Base-by-base conservation (phyloP, 306 rosid genomes). In the Cucurbita pepo region DNA sequence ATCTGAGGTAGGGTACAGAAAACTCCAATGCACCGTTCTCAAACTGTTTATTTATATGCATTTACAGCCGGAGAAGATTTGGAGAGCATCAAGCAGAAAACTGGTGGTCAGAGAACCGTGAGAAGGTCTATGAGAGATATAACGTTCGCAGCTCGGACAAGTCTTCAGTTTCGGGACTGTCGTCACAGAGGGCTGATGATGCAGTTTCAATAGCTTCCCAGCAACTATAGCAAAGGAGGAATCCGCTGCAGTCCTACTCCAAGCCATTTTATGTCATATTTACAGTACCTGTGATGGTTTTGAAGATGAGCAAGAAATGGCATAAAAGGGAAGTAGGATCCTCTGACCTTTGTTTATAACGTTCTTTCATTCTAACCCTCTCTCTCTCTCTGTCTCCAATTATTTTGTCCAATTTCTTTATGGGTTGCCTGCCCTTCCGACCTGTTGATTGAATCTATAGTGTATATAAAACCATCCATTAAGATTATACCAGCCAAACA, bases 61-160 rank as follows among this genome's bases (percentile, higher is more conserved):
- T 79, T 10, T 82, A 87, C 92, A 95, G 99, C 89, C 99, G 97
- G 53, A 87, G 97, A 77, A 89, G 89, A 86, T 95, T 95, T 21
- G 99, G 91, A 67, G 99, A 95, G 88, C 88, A 89, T 73, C 99
- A 91, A 85, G 99, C 99, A n/a, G 97, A 91, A 80, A 85, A 80
- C 43, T 95, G 99, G 99, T 91, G 99, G 99, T 89, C 97, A 0
- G 97, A 91, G 87, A 95, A 95, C 56, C 92, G 92, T 1, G 95
- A 91, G 18, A 91, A 76, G 79, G 99, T 95, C 62, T 95, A 91
- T 9, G 92, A 91, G 74, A 86, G 66, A 83, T 95, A 91, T 81
- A 91, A 91, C 8, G 96, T 95, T 69, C 91, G 90, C 5, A 86
- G 81, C 47, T 43, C 84, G 0, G 97, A 91, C 79, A 91, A 83